Evolutionary conservation across 2,329 filamentous ascomycete genomes (phyloP).

Genomic region (Nemania sp.): DNA sequence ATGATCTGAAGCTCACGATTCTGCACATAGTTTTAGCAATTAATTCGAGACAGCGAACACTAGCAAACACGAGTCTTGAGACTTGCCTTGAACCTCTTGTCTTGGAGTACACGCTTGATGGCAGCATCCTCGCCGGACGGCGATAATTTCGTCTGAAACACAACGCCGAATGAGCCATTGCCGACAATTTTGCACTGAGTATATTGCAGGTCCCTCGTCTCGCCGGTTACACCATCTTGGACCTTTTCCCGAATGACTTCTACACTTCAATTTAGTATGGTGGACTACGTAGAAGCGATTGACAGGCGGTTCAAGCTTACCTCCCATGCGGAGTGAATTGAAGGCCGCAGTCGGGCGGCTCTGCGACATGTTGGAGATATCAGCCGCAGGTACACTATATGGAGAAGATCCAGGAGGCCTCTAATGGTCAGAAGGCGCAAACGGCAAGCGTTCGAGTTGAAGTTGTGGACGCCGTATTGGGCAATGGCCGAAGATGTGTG

Average conservation of each 20-base stretch:
- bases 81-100: slow-evolving; percentile 97
- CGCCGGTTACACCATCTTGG: slow-evolving; percentile 95
- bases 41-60: not conserved
- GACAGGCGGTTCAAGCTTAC: slow-evolving; percentile 60
- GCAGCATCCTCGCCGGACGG: slow-evolving; percentile 98
- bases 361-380: slow-evolving; percentile 40
- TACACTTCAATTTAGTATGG: slow-evolving; percentile 45
- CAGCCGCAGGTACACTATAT: slow-evolving; percentile 32
- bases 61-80: not conserved
- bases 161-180: slow-evolving; percentile 97
- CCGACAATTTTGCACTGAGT: slow-evolving; percentile 99
- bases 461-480: slow-evolving; percentile 38
- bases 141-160: slow-evolving; percentile 98
- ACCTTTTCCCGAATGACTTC: slow-evolving; percentile 99
- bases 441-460: slow-evolving; percentile 28
- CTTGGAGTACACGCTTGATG: slow-evolving; percentile 97
- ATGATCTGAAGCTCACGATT: slow-evolving; percentile 99
- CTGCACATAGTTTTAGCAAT: slow-evolving; percentile 52
- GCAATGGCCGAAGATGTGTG: slow-evolving; percentile 32
- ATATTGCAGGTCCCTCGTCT: slow-evolving; percentile 95
- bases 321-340: slow-evolving; percentile 89
- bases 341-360: slow-evolving; percentile 77
- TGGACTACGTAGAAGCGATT: slow-evolving; percentile 18
- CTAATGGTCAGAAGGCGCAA: slow-evolving; percentile 35
- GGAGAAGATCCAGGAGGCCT: slow-evolving; percentile 31